Conservation (phyloP, 768 basidiomycete species). For the Amanita molliuscula region DNA sequence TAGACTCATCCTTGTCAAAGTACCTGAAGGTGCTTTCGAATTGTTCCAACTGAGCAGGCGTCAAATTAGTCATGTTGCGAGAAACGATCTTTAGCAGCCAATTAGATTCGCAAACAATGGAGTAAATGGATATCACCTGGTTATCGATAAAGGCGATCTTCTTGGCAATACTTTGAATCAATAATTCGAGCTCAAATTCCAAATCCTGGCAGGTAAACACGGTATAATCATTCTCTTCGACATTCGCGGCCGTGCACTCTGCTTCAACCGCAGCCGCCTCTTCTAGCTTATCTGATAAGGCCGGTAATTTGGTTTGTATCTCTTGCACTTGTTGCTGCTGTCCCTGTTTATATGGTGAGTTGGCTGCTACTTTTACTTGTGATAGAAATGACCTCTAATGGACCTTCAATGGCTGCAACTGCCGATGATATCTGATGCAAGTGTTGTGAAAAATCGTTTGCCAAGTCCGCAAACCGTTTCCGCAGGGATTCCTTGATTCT, state of each 20-base stretch:
- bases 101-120: neutral
- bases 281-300: slow-evolving; percentile 45
- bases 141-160: slow-evolving; percentile 97
- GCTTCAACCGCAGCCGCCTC: slow-evolving; percentile 56
- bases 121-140: slow-evolving; percentile 43
- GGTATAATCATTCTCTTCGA: slow-evolving; percentile 96
- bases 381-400: slow-evolving; percentile 46
- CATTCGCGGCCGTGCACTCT: slow-evolving; percentile 77
- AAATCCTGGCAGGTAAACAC: slow-evolving; percentile 85
- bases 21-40: slow-evolving; percentile 97
- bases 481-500: slow-evolving; percentile 80
- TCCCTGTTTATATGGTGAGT: slow-evolving; percentile 27
- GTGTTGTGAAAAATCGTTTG: slow-evolving; percentile 65
- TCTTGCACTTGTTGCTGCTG: slow-evolving; percentile 62
- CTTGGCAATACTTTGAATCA: slow-evolving; percentile 73
- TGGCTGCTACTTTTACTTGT: neutral
- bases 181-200: slow-evolving; percentile 78
- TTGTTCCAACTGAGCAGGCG: slow-evolving; percentile 92
- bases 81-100: slow-evolving; percentile 66
- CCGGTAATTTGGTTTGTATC: slow-evolving; percentile 60
- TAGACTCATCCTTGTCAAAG: slow-evolving; percentile 90
- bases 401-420: slow-evolving; percentile 65
- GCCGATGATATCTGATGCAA: slow-evolving; percentile 59
- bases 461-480: slow-evolving; percentile 66
- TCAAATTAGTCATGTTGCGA: slow-evolving; percentile 86